Evolutionary conservation across 106 monocot genomes (phyloP).

Genomic region (Ottelia alismoides): DNA sequence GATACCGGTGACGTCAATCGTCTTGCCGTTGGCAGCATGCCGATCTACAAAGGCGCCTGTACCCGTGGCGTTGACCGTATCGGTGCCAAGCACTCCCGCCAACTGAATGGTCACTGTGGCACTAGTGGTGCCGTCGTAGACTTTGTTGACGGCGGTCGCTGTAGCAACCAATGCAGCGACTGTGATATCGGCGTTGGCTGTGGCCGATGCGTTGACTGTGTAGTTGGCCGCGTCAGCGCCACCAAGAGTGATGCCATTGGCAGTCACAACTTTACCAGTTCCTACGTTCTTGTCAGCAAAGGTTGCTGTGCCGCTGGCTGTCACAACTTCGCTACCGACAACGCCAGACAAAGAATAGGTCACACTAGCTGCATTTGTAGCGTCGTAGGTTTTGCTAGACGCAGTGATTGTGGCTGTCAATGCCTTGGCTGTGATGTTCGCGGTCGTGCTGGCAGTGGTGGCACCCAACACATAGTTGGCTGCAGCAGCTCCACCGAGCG

Average conservation of each 20-base stretch:
- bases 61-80: background rate
- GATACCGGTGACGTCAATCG: no score
- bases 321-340: background rate
- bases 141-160: background rate
- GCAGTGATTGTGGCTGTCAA: background rate
- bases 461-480: background rate
- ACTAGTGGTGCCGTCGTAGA: background rate
- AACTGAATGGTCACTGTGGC: background rate
- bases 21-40: no score
- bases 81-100: background rate
- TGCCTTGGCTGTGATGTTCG: background rate
- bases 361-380: background rate
- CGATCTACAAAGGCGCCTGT: background rate
- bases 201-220: background rate
- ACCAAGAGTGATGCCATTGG: background rate
- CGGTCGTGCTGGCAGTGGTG: background rate
- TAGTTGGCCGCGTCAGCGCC: background rate
- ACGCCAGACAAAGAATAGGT: background rate
- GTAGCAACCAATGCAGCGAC: background rate
- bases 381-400: background rate
- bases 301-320: background rate
- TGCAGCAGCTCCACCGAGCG: background rate
- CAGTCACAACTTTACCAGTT: background rate
- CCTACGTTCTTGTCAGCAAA: background rate
- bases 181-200: background rate